These are phyloP conservation scores for Coniosporium apollinis DNA, from an alignment of 495 filamentous ascomycete species.

Conservation along the genomic window DNA sequence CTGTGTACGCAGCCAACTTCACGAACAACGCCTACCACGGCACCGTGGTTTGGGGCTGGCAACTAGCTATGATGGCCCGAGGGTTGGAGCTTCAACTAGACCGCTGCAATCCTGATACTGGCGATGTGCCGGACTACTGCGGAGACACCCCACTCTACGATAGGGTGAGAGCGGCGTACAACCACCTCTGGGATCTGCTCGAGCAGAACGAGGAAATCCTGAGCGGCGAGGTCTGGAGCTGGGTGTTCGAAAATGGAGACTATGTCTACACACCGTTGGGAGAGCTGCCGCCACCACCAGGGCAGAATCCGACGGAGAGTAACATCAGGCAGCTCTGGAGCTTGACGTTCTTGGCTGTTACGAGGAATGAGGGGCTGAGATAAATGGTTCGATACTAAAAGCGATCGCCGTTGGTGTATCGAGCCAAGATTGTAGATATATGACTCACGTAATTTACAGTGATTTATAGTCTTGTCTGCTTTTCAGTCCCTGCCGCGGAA, in stretches of 20 bases:
- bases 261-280: conserved; percentile 37
- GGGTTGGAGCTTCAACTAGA: conserved; percentile 28
- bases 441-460: no score
- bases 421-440: no score
- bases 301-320: conserved; percentile 28
- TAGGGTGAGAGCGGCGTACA: conserved; percentile 40
- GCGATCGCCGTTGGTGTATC: no score
- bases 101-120: conserved; percentile 16
- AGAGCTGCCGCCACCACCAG: conserved; percentile 33
- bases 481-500: no score
- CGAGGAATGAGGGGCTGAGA: conserved; percentile 16
- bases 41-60: conserved; percentile 51
- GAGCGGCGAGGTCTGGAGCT: conserved; percentile 46
- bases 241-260: conserved; percentile 32
- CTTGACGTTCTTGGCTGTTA: conserved; percentile 38
- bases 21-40: conserved; percentile 44
- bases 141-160: conserved; percentile 25
- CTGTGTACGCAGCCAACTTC: conserved; percentile 32
- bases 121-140: conserved; percentile 36
- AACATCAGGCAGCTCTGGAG: conserved; percentile 41
- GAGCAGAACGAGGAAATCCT: conserved; percentile 35
- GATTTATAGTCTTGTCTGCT: no score
- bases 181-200: conserved; percentile 42
- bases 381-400: no score
- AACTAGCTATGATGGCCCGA: conserved; percentile 45